Evolutionary conservation across 176 grass and related monocot species (phyloP).

Genomic region (Puya raimondii): DNA sequence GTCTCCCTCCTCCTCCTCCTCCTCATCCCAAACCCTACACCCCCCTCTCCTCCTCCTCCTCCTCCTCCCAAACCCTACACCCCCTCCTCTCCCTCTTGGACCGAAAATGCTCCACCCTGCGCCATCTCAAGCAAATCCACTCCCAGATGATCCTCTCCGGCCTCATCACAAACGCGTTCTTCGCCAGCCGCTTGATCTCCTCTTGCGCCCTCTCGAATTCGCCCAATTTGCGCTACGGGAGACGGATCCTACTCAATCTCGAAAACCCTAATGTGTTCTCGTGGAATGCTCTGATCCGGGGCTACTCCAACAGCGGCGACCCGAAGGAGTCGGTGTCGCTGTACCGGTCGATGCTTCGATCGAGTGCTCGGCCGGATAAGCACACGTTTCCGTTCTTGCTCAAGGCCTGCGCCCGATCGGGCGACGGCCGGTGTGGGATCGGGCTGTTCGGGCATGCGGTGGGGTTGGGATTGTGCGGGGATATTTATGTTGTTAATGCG

Average conservation of each 20-base stretch:
- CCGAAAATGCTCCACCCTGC: background rate
- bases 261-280: background rate
- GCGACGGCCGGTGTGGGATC: background rate
- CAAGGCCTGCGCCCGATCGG: slow-evolving; percentile 7
- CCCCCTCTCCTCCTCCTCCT: background rate
- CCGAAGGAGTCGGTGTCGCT: background rate
- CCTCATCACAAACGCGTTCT: slow-evolving; percentile 2
- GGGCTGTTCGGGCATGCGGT: slow-evolving; percentile 5
- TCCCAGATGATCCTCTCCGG: slow-evolving; percentile 13
- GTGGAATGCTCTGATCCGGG: slow-evolving; percentile 11
- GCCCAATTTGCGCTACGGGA: background rate
- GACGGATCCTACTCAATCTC: background rate
- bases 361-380: slow-evolving; percentile 13
- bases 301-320: background rate
- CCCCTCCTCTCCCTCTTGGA: slow-evolving; percentile 14
- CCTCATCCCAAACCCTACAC: background rate
- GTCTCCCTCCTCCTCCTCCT: background rate
- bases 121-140: slow-evolving; percentile 18
- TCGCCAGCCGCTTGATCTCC: slow-evolving; percentile 10
- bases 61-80: background rate
- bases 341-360: slow-evolving; percentile 14
- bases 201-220: background rate
- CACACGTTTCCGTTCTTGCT: slow-evolving; percentile 6
- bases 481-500: slow-evolving; percentile 11
- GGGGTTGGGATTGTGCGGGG: background rate